Conservation (phyloP, 768 basidiomycete genomes). For the Daedaleopsis sinensis region DNA sequence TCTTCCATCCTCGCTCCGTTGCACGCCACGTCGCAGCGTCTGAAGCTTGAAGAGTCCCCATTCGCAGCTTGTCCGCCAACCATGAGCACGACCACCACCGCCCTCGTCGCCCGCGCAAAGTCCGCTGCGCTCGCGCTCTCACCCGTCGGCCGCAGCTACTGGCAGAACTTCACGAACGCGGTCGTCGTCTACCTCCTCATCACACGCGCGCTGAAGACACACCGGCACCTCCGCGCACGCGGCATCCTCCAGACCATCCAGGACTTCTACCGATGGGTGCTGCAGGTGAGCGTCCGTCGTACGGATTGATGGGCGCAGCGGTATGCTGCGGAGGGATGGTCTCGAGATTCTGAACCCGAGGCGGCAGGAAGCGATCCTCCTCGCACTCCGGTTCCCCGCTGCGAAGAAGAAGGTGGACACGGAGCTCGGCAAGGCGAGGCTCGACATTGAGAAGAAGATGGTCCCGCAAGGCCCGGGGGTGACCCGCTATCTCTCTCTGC, state of each 20-base stretch:
- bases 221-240: constrained; percentile 66
- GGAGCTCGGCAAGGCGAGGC: constrained; percentile 66
- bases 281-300: constrained; percentile 41
- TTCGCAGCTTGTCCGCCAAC: background rate
- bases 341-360: background rate
- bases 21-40: background rate
- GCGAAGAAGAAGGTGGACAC: constrained; percentile 59
- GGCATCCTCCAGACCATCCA: constrained; percentile 51
- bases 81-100: background rate
- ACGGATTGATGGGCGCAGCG: too few species aligned
- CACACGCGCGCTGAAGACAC: constrained; percentile 51
- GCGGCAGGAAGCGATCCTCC: constrained; percentile 52
- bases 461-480: constrained; percentile 66
- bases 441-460: constrained; percentile 68
- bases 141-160: constrained; percentile 9
- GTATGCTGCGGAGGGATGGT: background rate
- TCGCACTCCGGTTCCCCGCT: constrained; percentile 64
- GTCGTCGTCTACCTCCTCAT: constrained; percentile 63
- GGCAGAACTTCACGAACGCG: constrained; percentile 54
- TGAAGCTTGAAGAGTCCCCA: background rate
- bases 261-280: constrained; percentile 57
- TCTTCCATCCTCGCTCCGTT: background rate
- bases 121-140: constrained; percentile 4
- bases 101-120: constrained; percentile 7
- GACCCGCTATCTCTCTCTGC: constrained; percentile 66